Base-by-base conservation (phyloP, 75 land plant species). In the Cupressus sempervirens region DNA sequence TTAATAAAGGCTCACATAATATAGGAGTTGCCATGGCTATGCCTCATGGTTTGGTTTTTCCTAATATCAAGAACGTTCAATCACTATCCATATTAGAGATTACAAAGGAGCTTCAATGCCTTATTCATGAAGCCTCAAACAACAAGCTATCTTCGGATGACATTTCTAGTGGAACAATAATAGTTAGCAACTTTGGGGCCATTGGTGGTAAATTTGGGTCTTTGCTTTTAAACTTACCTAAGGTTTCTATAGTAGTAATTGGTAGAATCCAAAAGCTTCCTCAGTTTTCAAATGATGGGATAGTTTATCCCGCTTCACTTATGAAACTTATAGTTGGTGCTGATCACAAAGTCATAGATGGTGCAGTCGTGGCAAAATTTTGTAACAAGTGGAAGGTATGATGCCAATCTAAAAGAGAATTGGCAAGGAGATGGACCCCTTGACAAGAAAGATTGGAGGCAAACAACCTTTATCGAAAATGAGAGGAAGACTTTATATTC, bases 341-440 rank as follows among this genome's bases (percentile, higher is more conserved):
- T 65, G 99, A 98, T 88, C 99, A 98, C 80, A 89, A 98, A 88
- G 96, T 96, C 53, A 84, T 96, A 68, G 99, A 96, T 88, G 99
- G 99, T 73, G 97, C 99, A 67, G 94, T 94, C 2, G 93, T 98
- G 1, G 96, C 97, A 9, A 93, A 89, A 32, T 96, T 98, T 84
- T 98, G 95, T 86, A 98, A 93, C 82, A 93, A 93, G 65, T 98
- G 99, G 99, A 98, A 95, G 87, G n/a, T n/a, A n/a, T n/a, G n/a
- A n/a, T n/a, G n/a, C n/a, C n/a, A n/a, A n/a, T n/a, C n/a, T n/a
- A n/a, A n/a, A n/a, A n/a, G n/a, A n/a, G n/a, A n/a, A n/a, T n/a
- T n/a, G n/a, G n/a, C n/a, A n/a, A n/a, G n/a, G n/a, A n/a, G n/a
- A n/a, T n/a, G n/a, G n/a, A n/a, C n/a, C n/a, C n/a, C n/a, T n/a